A percentile compares a stretch with the other conserved stretches of the same genome.
Conservation (phyloP, 768 basidiomycete genomes). For the Megacollybia marginata region DNA sequence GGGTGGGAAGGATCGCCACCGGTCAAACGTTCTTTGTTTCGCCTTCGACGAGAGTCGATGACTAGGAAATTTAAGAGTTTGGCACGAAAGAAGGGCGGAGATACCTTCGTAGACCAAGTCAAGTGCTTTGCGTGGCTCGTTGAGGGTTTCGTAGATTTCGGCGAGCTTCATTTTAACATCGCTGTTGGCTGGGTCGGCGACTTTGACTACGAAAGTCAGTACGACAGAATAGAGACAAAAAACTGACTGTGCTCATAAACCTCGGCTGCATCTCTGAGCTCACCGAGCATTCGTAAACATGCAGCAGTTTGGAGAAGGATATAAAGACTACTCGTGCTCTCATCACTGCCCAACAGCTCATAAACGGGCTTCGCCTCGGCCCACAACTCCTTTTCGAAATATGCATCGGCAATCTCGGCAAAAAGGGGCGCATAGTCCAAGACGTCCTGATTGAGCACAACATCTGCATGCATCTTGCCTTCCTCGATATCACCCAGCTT, state of each 20-base stretch:
- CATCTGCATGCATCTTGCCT: constrained; percentile 75
- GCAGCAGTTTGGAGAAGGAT: constrained; percentile 72
- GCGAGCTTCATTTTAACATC: constrained; percentile 89
- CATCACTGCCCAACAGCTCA: constrained; percentile 66
- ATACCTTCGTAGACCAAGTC: constrained; percentile 79
- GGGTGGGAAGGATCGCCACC: constrained; percentile 6
- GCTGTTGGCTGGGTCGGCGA: constrained; percentile 65
- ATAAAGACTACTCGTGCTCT: constrained; percentile 62
- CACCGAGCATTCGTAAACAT: constrained; percentile 72
- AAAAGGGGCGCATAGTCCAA: constrained; percentile 74
- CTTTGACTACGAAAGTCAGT: constrained; percentile 45
- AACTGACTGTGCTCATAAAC: constrained; percentile 71
- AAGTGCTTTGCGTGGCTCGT: constrained; percentile 74
- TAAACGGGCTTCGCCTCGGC: constrained; percentile 77
- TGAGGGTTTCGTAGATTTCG: constrained; percentile 79
- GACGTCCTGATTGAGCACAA: constrained; percentile 66
- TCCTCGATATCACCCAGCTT: constrained; percentile 75
- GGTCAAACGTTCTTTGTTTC: constrained; percentile 16
- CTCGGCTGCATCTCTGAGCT: constrained; percentile 70
- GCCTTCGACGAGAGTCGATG: constrained; percentile 54
- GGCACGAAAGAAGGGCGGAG: background rate
- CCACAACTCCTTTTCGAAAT: constrained; percentile 69
- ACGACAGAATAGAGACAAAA: background rate
- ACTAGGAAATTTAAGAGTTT: constrained; percentile 22
- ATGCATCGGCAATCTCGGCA: constrained; percentile 79